Conservation (phyloP, 148 eudicot genomes). For the Heliamphora exappendiculata region DNA sequence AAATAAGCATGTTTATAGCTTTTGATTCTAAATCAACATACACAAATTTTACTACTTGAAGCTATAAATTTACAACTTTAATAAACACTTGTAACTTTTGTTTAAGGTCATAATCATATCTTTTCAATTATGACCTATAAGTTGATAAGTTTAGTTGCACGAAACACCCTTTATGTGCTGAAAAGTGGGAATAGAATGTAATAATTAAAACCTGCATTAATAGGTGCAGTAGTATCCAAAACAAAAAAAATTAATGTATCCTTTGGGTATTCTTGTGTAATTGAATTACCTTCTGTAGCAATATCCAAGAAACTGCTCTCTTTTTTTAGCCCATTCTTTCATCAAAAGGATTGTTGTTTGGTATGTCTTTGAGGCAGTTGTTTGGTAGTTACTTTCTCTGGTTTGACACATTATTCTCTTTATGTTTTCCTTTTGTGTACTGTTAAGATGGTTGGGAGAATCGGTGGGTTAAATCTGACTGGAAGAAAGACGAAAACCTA, state of each 20-base stretch:
- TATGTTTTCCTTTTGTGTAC: not conserved
- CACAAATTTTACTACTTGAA: too few relatives aligned
- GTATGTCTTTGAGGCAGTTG: not conserved
- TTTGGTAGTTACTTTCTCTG: not conserved
- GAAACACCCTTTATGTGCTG: too few relatives aligned
- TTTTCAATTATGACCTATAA: too few relatives aligned
- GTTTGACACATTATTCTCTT: not conserved
- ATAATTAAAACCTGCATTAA: not conserved
- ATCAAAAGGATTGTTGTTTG: not conserved
- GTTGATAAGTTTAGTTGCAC: too few relatives aligned
- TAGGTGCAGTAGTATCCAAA: not conserved
- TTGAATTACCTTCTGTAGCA: not conserved
- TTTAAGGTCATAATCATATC: too few relatives aligned
- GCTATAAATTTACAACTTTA: too few relatives aligned
- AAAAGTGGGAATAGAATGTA: not conserved
- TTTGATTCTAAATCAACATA: too few relatives aligned
- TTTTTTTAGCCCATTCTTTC: not conserved
- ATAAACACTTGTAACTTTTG: too few relatives aligned
- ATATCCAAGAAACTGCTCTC: too few relatives aligned
- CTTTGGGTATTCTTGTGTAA: not conserved
- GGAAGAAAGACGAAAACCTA: conserved; percentile 88
- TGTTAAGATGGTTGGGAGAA: conserved; percentile 85
- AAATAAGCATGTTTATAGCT: too few relatives aligned
- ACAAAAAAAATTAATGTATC: not conserved
- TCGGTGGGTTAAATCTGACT: conserved; percentile 92